A percentile compares a stretch with the other conserved stretches of the same genome.
Conservation (phyloP, 257 asterid species). For the Gentiana straminea region DNA sequence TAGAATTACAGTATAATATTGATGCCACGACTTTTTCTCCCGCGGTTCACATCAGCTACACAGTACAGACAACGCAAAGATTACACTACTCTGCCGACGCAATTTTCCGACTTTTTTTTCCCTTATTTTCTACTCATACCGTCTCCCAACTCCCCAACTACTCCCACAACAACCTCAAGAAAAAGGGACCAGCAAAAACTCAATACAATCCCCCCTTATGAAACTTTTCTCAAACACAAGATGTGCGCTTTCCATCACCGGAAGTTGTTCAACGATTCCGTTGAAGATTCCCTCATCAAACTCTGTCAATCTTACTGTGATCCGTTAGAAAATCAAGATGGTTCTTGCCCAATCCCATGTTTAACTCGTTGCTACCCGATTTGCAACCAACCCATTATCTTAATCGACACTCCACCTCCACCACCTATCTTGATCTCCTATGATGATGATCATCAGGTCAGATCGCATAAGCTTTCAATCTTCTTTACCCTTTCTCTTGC, state of each 20-base stretch:
- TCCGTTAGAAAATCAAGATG: background rate
- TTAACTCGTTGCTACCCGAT: constrained; percentile 6
- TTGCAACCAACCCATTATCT: constrained; percentile 6
- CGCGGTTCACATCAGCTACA: no score
- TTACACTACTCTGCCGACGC: no score
- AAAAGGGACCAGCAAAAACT: no score
- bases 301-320: constrained; percentile 19
- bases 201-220: no score
- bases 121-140: constrained; percentile 4
- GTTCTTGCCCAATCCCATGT: constrained; percentile 24
- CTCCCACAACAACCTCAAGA: background rate
- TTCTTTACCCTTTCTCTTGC: constrained; percentile 27
- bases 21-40: no score
- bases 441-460: background rate
- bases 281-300: background rate
- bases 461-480: constrained; percentile 15
- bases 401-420: constrained; percentile 2
- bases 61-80: no score
- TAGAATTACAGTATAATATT: no score
- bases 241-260: constrained; percentile 32
- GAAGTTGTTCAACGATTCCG: constrained; percentile 22
- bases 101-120: background rate
- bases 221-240: background rate
- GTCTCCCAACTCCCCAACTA: constrained; percentile 1
- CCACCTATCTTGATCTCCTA: constrained; percentile 9